Evolutionary conservation across 768 basidiomycete species (phyloP).

Genomic region (Hericium erinaceus): DNA sequence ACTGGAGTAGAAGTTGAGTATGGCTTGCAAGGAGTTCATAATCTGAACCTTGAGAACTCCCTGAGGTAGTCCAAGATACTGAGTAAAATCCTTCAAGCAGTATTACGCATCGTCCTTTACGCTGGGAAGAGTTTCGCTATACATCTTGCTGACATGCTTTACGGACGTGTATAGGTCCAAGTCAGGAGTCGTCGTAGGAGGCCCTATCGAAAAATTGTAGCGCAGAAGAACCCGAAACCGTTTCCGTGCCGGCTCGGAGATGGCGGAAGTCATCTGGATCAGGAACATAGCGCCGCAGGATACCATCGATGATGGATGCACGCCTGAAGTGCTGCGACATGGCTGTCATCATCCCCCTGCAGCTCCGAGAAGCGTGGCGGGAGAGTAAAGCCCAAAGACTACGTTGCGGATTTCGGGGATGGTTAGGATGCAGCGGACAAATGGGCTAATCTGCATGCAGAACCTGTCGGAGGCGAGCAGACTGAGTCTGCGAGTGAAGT

Average conservation of each 20-base stretch:
- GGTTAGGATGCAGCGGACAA: too few species aligned
- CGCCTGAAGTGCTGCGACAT: slow-evolving; percentile 15
- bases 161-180: slow-evolving; percentile 29
- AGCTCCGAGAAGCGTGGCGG: too few species aligned
- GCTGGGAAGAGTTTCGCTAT: not conserved
- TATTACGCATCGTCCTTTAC: not conserved
- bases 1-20: not conserved
- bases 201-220: slow-evolving; percentile 42
- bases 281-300: slow-evolving; percentile 27
- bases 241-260: slow-evolving; percentile 34
- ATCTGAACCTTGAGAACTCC: not conserved
- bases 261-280: slow-evolving; percentile 28
- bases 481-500: too few species aligned
- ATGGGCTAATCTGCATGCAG: too few species aligned
- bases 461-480: too few species aligned
- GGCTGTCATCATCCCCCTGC: not conserved
- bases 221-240: slow-evolving; percentile 44
- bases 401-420: too few species aligned
- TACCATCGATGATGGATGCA: slow-evolving; percentile 25
- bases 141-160: not conserved
- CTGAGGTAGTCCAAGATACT: not conserved
- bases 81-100: not conserved
- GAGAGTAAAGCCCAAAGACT: too few species aligned
- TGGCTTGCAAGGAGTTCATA: not conserved
- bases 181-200: slow-evolving; percentile 35